Percentiles rank a stretch among this genome's conserved stretches.
These are phyloP conservation scores for Trichoderma semiorbis DNA, from an alignment of 2,329 filamentous ascomycete species.

Conservation along the genomic window DNA sequence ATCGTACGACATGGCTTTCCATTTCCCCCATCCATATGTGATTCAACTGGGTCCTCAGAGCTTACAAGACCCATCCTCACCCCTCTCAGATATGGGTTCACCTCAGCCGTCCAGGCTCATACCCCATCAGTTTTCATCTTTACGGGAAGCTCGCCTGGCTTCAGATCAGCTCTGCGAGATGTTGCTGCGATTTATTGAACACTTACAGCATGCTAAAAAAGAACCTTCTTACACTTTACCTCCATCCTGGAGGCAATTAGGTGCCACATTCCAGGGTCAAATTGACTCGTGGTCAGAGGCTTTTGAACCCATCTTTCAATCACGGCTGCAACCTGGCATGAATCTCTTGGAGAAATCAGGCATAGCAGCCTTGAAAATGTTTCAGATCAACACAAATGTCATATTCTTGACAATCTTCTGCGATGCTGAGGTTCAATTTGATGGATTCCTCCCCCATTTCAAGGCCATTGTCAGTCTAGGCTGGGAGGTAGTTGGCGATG, in stretches of 20 bases:
- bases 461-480: slow-evolving; percentile 55
- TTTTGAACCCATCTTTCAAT: slow-evolving; percentile 53
- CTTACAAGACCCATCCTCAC: slow-evolving; percentile 26
- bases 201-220: slow-evolving; percentile 45
- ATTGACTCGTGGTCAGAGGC: slow-evolving; percentile 54
- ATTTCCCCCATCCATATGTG: slow-evolving; percentile 61
- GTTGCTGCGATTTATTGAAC: slow-evolving; percentile 57
- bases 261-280: slow-evolving; percentile 45
- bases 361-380: slow-evolving; percentile 61
- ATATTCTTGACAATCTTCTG: slow-evolving; percentile 60
- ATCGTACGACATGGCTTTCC: slow-evolving; percentile 66
- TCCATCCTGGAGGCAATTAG: slow-evolving; percentile 45
- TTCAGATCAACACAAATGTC: slow-evolving; percentile 55
- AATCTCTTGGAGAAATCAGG: slow-evolving; percentile 56
- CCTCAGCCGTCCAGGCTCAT: slow-evolving; percentile 33
- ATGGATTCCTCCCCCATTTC: slow-evolving; percentile 51
- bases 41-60: slow-evolving; percentile 42
- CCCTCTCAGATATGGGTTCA: slow-evolving; percentile 43
- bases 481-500: slow-evolving; percentile 56
- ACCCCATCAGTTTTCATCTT: slow-evolving; percentile 40
- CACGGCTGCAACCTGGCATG: slow-evolving; percentile 46
- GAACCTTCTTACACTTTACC: slow-evolving; percentile 54
- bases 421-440: slow-evolving; percentile 56
- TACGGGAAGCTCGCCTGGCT: slow-evolving; percentile 53
- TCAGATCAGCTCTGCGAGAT: slow-evolving; percentile 56